Evolutionary conservation across 805 yeast species (phyloP).

Genomic region (Sugiyamaella americana): DNA sequence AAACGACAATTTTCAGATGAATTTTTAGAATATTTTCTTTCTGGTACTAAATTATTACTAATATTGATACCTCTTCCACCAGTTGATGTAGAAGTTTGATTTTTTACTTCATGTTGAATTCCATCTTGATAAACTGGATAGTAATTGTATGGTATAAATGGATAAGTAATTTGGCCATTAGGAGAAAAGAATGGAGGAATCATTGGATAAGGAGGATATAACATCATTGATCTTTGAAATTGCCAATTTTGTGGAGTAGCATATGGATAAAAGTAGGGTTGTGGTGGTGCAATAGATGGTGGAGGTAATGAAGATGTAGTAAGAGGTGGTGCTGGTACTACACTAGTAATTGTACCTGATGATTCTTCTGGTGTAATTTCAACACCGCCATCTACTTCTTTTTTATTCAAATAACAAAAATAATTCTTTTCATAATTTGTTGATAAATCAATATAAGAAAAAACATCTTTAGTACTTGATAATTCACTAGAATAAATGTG

Average conservation of each 20-base stretch:
- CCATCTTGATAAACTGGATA: background rate
- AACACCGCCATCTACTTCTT: no score
- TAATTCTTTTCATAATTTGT: background rate
- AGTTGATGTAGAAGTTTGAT: background rate
- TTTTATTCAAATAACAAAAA: background rate
- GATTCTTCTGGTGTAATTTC: background rate
- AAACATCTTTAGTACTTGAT: background rate
- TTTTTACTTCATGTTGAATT: background rate
- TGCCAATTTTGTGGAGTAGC: background rate
- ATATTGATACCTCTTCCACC: no score
- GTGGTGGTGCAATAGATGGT: background rate
- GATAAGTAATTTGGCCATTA: background rate
- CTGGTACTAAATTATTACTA: no score
- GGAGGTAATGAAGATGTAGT: background rate
- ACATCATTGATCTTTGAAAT: background rate
- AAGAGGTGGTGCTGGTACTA: background rate
- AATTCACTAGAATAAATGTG: constrained; percentile 8
- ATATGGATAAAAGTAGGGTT: background rate
- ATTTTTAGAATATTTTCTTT: background rate
- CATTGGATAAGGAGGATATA: background rate
- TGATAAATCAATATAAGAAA: background rate
- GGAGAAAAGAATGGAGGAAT: background rate
- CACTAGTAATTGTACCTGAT: background rate
- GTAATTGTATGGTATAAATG: background rate
- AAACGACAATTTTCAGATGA: background rate